A percentile compares a stretch with the other conserved stretches of the same genome.
Conservation (phyloP, 2,329 filamentous ascomycete genomes). For the Blumeria hordei region DNA sequence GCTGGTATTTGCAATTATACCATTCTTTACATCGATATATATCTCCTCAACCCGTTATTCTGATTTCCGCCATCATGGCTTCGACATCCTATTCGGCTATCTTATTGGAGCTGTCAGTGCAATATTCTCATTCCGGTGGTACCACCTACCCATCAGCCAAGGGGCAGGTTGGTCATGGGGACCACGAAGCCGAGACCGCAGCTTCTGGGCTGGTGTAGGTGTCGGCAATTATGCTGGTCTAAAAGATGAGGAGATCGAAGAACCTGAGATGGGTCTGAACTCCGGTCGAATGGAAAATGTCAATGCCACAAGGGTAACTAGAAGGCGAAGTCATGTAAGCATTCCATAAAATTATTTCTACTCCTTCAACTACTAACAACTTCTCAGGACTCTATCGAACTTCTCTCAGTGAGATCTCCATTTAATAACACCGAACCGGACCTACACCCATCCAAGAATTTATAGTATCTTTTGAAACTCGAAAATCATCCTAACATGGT, state of each 20-base stretch:
- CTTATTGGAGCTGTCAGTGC: slow-evolving; percentile 48
- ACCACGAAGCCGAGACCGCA: slow-evolving; percentile 43
- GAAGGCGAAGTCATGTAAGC: too few species aligned
- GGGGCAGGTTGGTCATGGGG: slow-evolving; percentile 84
- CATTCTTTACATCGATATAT: slow-evolving; percentile 53
- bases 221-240: slow-evolving; percentile 1
- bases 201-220: slow-evolving; percentile 50
- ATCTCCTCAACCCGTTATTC: slow-evolving; percentile 70
- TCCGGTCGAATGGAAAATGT: background rate
- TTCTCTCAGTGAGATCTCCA: too few species aligned
- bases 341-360: too few species aligned
- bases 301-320: too few species aligned
- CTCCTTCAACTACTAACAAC: too few species aligned
- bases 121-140: slow-evolving; percentile 59
- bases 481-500: too few species aligned
- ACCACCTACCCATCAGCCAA: slow-evolving; percentile 56
- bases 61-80: slow-evolving; percentile 75
- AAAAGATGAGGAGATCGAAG: background rate
- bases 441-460: too few species aligned
- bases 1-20: slow-evolving; percentile 42
- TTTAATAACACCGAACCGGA: too few species aligned
- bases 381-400: too few species aligned
- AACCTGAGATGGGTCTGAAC: background rate
- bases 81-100: slow-evolving; percentile 74
- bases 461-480: too few species aligned